A percentile compares a stretch with the other conserved stretches of the same genome.
These are phyloP conservation scores for Dryadomyces quercivorus DNA, from an alignment of 2,329 filamentous ascomycete genomes.

Conservation along the genomic window DNA sequence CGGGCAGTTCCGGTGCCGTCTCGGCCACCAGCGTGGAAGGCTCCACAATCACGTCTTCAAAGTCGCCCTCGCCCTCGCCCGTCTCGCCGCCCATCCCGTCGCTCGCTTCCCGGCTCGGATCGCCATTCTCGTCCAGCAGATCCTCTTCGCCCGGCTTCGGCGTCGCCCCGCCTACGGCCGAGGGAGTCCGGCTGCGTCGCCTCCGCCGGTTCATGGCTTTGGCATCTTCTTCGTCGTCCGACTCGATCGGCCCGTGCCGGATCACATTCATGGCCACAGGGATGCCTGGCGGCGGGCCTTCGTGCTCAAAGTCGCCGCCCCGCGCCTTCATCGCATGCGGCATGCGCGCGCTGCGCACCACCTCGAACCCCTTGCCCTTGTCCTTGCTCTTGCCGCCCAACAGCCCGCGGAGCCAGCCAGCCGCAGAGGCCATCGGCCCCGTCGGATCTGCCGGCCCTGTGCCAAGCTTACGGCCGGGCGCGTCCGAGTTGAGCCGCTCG, in stretches of 20 bases:
- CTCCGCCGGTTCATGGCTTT: slow-evolving; percentile 20
- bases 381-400: slow-evolving; percentile 83
- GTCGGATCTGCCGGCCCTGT: slow-evolving; percentile 94
- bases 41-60: slow-evolving; percentile 23
- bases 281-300: slow-evolving; percentile 54
- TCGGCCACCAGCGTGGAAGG: slow-evolving; percentile 30
- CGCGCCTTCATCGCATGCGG: slow-evolving; percentile 58
- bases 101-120: slow-evolving; percentile 29
- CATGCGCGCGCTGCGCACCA: slow-evolving; percentile 80
- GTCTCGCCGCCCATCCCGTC: background rate
- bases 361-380: slow-evolving; percentile 92
- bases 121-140: slow-evolving; percentile 33
- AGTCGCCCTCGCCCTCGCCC: background rate
- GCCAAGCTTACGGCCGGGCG: slow-evolving; percentile 71
- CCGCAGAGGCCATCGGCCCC: slow-evolving; percentile 76
- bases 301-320: slow-evolving; percentile 46
- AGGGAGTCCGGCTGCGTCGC: slow-evolving; percentile 4
- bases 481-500: slow-evolving; percentile 71
- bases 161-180: background rate
- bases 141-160: slow-evolving; percentile 20
- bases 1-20: slow-evolving; percentile 44
- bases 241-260: slow-evolving; percentile 50
- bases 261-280: slow-evolving; percentile 51
- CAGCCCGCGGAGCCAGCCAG: slow-evolving; percentile 74
- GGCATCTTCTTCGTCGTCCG: slow-evolving; percentile 40